Evolutionary conservation across 306 rosid species (phyloP), one percentile per base, ranked within the genome.

Genomic region (Arachis stenosperma): DNA sequence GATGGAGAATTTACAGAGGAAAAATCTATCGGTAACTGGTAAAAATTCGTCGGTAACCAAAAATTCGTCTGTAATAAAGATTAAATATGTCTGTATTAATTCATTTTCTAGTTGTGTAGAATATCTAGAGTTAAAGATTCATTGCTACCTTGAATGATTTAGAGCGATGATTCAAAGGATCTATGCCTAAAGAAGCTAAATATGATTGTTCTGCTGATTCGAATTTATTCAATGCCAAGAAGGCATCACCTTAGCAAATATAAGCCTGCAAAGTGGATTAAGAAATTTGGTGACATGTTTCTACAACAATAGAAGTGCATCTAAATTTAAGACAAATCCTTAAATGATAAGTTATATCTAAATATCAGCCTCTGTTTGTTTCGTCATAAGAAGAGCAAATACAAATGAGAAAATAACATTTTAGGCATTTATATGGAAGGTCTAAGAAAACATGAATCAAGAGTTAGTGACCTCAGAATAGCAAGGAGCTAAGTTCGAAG

Each of bases 241-340:
- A 83, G 62, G 88, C 90, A 79, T 90, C 96, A 15, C 98, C 98
- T 81, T 81, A 85, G 74, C 94, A 85, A 61, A 93, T 84, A 84
- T 81, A 85, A 69, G 90, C 97, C 98, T 90, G 90, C 78, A 86
- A 68, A 80, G 46, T 53, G 73, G 60, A 59, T 29, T 67, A 64
- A 55, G 36, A 42, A 62, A 73, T 3, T 6, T 52, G 57, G 22
- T 52, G 29, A 52, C 57, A 52, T 22, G 15, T 52, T 52, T 52
- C 57, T 52, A n/a, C 6, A 42, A 54, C 64, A 69, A n/a, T 3
- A 29, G 10, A 65, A 65, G 67, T 6, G 46, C 7, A 42, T 46
- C 33, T 56, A 52, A 56, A 42, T 52, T 53, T 65, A 17, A 54
- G 30, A 50, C 53, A 6, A 76, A 51, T 57, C 33, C 13, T 50